Evolutionary conservation across 2,329 filamentous ascomycete genomes (phyloP), one percentile per base, ranked within the genome.

Genomic region (Hypoxylon sp.): DNA sequence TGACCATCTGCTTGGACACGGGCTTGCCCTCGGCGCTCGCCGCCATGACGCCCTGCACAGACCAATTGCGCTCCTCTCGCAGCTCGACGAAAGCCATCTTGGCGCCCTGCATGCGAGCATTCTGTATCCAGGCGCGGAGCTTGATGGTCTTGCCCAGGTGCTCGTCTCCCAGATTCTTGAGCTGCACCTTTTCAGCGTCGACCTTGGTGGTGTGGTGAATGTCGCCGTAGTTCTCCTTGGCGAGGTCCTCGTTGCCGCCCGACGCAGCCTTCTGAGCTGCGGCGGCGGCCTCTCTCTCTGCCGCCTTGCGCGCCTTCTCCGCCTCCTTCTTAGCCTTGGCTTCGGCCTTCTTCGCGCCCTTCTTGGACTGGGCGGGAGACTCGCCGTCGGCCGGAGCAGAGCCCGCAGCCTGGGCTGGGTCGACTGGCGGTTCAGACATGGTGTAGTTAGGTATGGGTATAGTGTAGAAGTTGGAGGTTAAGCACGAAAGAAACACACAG

Each of bases 81-180:
- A 98, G 82, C 78, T 95, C 92, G 69, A 97, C 78, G 78, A 97
- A 97, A 37, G 87, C 89, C 79, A 97, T 89, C 81, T 97, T 96
- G 66, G 92, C 92, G 58, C 90, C 88, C 79, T 98, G 94, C 68
- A 89, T 88, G 65, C 94, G 86, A 26, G 90, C 86, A 79, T 96
- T 97, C 74, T 96, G 91, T 33, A 97, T 83, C 80, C 90, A 91
- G 24, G 86, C 91, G 31, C 92, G 84, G 69, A 97, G 82, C 40
- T 86, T 87, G 66, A 97, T 83, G 24, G 85, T 84, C 78, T 90
- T 87, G 68, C 86, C 89, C 40, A 88, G 76, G 73, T 89, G 78
- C 49, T 83, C 78, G 45, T 91, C 86, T 49, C 79, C 76, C n/a
- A 96, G 77, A 47, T 82, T 78, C 54, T 83, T 81, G 33, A 96